Base-by-base conservation (phyloP, 2,329 filamentous ascomycete species). In the Ceratocystiopsis brevicomis region DNA sequence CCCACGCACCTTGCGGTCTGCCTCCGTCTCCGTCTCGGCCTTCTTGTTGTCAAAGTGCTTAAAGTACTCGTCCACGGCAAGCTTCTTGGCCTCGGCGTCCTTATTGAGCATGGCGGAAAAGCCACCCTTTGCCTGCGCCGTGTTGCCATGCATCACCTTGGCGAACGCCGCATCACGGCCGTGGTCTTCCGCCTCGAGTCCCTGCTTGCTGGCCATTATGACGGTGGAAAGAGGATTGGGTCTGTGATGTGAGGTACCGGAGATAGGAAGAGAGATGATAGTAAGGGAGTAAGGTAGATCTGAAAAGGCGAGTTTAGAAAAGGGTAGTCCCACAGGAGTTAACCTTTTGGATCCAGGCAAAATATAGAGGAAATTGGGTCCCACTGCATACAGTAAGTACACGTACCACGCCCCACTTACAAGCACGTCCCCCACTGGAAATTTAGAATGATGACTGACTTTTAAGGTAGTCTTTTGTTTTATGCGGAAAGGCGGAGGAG, bases 121-220 rank as follows among this genome's bases (percentile, higher is more conserved):
- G 52, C 84, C 83, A 56, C 80, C 82, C 45, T 69, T 64, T 38
- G 75, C 73, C 57, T 77, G 62, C 41, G 83, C 68, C 43, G 83
- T 85, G 48, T 60, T 61, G 56, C 72, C 84, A 63, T 95, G 87
- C 68, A 94, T 69, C 52, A 76, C 83, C 66, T 85, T 82, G 70
- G 84, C 87, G 71, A 94, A 94, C 52, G 74, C 80, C 50, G 84
- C 83, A 81, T 94, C 86, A 53, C 86, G 84, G 57, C 64, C 59
- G 61, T 87, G 80, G 60, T 94, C 76, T 65, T 94, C 84, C 56
- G 68, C 65, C 71, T 93, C 85, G 59, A 94, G 79, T 52, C 38
- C 41, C 30, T 42, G 30, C 33, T 46, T 49, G 38, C 48, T 36
- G 33, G 46, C 45, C 42, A 47, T 40, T 37, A 34, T 44, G 30